Evolutionary conservation across 306 rosid genomes (phyloP).

Genomic region (Prunus salicina): DNA sequence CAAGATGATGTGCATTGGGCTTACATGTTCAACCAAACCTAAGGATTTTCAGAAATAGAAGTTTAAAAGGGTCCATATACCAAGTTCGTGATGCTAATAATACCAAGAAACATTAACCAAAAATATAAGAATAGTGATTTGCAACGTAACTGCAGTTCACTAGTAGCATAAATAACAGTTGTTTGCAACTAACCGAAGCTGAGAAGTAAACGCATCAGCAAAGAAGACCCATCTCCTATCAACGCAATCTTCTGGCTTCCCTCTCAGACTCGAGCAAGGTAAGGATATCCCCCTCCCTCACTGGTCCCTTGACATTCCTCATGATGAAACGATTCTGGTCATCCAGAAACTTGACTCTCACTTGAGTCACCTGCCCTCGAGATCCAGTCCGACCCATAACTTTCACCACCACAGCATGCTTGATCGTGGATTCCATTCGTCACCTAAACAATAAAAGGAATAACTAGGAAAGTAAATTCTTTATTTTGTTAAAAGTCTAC

Average conservation of each 20-base stretch:
- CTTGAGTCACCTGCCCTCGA: conserved; percentile 58
- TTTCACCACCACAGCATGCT: conserved; percentile 48
- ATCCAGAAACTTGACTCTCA: conserved; percentile 49
- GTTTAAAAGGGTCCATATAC: too few relatives aligned
- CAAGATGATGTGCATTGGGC: too few relatives aligned
- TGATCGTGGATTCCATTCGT: conserved; percentile 47
- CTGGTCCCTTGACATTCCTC: conserved; percentile 41
- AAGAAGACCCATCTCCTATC: not conserved
- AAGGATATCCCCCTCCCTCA: conserved; percentile 25
- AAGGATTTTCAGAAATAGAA: too few relatives aligned
- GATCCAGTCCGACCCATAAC: conserved; percentile 58
- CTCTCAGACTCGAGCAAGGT: conserved; percentile 56
- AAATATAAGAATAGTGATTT: too few relatives aligned
- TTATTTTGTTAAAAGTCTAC: too few relatives aligned
- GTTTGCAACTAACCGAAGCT: too few relatives aligned
- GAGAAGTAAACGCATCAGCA: not conserved
- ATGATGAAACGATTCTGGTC: conserved; percentile 51
- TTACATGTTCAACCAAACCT: too few relatives aligned
- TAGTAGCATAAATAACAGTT: too few relatives aligned
- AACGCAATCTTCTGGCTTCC: conserved; percentile 58
- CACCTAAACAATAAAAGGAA: not conserved
- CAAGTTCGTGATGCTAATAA: too few relatives aligned
- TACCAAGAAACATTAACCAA: too few relatives aligned
- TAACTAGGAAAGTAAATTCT: not conserved
- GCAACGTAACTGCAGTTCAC: too few relatives aligned